Conservation (phyloP, 257 asterid species). For the Plantago elongata region DNA sequence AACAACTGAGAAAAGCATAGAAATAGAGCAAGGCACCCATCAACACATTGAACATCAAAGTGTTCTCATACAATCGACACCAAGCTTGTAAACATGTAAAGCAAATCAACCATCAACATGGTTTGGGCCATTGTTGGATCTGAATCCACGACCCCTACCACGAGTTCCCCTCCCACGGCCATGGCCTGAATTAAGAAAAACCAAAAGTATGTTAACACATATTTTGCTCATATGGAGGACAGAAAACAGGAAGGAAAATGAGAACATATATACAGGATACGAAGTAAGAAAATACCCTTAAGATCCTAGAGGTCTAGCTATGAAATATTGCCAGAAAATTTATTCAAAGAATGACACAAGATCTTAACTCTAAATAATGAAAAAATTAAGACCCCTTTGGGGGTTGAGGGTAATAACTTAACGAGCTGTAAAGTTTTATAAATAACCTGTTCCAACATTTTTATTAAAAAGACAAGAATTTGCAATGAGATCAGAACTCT, state of each 20-base stretch:
- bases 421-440: not conserved
- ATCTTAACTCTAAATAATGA: not conserved
- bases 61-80: slow-evolving; percentile 16
- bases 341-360: not conserved
- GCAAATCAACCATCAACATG: slow-evolving; percentile 38
- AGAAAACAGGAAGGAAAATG: not conserved
- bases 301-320: not conserved
- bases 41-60: slow-evolving; percentile 21
- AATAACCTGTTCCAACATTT: not conserved
- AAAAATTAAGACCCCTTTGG: not conserved
- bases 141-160: slow-evolving; percentile 78
- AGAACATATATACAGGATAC: not conserved
- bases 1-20: slow-evolving; percentile 20
- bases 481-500: not conserved
- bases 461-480: not conserved
- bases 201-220: not conserved
- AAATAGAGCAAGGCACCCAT: slow-evolving; percentile 30
- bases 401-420: too few relatives aligned
- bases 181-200: slow-evolving; percentile 49
- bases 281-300: too few relatives aligned
- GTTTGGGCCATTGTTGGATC: slow-evolving; percentile 51
- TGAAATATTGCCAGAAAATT: not conserved
- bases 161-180: slow-evolving; percentile 78
- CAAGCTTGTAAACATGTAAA: slow-evolving; percentile 24
- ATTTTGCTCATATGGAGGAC: not conserved